phyloP scores from a whole-genome alignment of 768 basidiomycete species.

The Dioszegia hungarica region DNA sequence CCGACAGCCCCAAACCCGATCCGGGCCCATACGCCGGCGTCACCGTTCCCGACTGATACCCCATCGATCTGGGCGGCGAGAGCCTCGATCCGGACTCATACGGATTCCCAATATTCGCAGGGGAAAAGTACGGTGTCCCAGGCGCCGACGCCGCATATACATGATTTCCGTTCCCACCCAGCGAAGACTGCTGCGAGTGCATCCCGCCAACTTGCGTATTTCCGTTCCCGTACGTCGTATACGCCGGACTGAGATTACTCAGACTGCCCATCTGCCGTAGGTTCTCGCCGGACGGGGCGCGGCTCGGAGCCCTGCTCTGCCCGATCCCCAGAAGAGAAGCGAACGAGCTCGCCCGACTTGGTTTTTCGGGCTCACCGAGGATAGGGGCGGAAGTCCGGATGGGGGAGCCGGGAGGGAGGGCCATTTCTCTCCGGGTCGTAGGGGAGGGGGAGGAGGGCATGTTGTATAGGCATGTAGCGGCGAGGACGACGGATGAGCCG shows the following conservation, averaged over 20 bases:
- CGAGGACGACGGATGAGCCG: slow-evolving; percentile 75
- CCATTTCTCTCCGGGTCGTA: slow-evolving; percentile 32
- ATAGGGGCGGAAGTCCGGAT: slow-evolving; percentile 42
- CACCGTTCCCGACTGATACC: background rate
- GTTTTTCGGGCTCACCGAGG: slow-evolving; percentile 43
- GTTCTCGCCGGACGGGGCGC: slow-evolving; percentile 11
- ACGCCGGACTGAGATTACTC: background rate
- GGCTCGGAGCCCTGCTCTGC: background rate
- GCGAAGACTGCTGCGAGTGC: no score
- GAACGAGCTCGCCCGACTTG: slow-evolving; percentile 34
- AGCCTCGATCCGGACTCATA: no score
- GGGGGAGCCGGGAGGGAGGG: slow-evolving; percentile 42
- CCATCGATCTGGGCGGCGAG: no score
- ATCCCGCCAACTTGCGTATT: no score
- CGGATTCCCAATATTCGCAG: background rate
- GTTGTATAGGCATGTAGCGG: slow-evolving; percentile 89
- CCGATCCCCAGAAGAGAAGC: slow-evolving; percentile 32
- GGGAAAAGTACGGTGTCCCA: slow-evolving; percentile 14
- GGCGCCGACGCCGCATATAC: slow-evolving; percentile 15
- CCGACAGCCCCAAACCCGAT: background rate
- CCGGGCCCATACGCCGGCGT: background rate
- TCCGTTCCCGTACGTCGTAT: no score
- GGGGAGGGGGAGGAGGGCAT: slow-evolving; percentile 53
- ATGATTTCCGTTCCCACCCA: no score
- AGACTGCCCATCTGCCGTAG: background rate